Evolutionary conservation across 176 grass and related monocot genomes (phyloP).

Genomic region (Neostapfia colusana): DNA sequence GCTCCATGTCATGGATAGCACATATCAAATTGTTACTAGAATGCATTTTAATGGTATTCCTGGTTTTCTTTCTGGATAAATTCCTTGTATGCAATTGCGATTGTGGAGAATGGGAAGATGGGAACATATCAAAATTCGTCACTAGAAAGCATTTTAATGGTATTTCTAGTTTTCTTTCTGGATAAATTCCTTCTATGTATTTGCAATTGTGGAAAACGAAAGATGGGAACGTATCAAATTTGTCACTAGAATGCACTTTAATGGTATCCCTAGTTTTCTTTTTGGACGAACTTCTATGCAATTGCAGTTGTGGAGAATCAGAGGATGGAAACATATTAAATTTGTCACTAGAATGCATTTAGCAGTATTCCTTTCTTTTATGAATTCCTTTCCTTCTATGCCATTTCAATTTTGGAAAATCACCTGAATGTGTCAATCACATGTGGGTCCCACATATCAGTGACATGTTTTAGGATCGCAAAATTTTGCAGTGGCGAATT

Average conservation of each 20-base stretch:
- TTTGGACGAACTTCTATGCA: not conserved
- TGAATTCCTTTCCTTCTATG: not conserved
- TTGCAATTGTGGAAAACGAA: not conserved
- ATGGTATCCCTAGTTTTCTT: not conserved
- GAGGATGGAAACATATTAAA: not conserved
- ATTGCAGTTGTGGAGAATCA: not conserved
- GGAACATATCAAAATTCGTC: not conserved
- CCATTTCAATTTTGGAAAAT: not conserved
- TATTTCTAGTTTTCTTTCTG: not conserved
- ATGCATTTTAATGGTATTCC: not conserved
- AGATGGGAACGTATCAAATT: not conserved
- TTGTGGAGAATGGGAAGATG: not conserved
- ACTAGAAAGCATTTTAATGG: not conserved
- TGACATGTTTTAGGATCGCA: not conserved
- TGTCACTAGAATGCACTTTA: conserved; percentile 7
- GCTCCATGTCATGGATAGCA: not conserved
- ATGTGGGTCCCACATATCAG: not conserved
- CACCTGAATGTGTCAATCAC: not conserved
- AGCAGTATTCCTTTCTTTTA: not conserved
- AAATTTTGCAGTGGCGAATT: not conserved
- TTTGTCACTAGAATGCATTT: conserved; percentile 10
- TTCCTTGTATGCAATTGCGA: not conserved
- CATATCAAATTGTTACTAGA: not conserved
- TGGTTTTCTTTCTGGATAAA: not conserved
- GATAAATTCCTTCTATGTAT: not conserved